Base-by-base conservation (phyloP, 2,329 filamentous ascomycete genomes). In the Westerdykella sp. region DNA sequence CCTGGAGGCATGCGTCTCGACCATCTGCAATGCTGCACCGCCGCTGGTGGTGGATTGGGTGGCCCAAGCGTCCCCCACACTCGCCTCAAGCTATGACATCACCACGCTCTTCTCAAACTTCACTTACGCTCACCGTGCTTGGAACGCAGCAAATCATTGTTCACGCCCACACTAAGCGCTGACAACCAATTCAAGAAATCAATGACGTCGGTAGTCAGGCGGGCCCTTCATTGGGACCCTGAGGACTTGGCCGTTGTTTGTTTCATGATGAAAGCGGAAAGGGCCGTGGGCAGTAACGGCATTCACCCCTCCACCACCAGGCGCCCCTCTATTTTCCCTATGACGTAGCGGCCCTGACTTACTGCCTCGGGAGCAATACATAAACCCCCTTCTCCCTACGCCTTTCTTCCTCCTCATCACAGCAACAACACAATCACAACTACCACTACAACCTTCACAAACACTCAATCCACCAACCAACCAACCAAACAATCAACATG, bases 401-500 rank as follows among this genome's bases (percentile, higher is more conserved):
- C 32, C 32, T 13, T 38, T 40, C 42, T 36, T 15, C 45, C 21
- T 35, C 40, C 31, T 46, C 39, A 39, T 49, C 39, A 28, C 51
- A 59, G 45, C 50, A 56, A 41, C 47, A 48, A 41, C 47, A 48
- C 41, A 40, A 43, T 11, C 32, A 35, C 32, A 35, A 35, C 10
- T 3, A 35, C 7, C 37, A 21, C 25, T 5, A 28, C 45, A 41
- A 44, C 22, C 42, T 46, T 13, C 41, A 32, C 44, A 46, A 55
- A 44, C 50, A 43, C 54, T 45, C 50, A 46, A 49, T 53, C 45
- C 41, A 42, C 50, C 37, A 37, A 51, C 56, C 49, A 56, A 50
- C 30, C 46, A 51, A 49, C 48, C 54, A 51, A 56, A 45, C 44
- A 48, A 61, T 56, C 66, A 77, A 55, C 63, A 81, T 80, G 78